phyloP scores from a whole-genome alignment of 805 yeast species.

The Ogataea pilisensis region DNA sequence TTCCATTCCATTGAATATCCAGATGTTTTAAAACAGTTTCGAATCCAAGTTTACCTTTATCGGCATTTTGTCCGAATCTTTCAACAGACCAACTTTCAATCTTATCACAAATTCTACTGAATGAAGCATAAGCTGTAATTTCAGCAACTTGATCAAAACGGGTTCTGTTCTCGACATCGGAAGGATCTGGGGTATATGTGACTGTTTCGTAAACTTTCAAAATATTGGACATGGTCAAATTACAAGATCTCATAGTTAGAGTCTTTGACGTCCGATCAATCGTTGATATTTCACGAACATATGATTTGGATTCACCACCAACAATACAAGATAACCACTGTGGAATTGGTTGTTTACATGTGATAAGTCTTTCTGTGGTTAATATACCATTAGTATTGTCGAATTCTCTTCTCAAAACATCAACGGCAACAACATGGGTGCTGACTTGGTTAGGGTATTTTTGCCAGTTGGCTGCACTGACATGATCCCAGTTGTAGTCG shows the following conservation, averaged over 20 bases:
- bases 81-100: conserved; percentile 91
- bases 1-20: conserved; percentile 33
- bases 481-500: conserved; percentile 88
- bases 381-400: conserved; percentile 49
- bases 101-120: conserved; percentile 67
- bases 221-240: conserved; percentile 74
- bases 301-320: conserved; percentile 70
- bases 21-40: conserved; percentile 66
- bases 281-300: conserved; percentile 84
- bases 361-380: conserved; percentile 81
- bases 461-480: conserved; percentile 94
- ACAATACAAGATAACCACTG: conserved; percentile 69
- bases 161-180: conserved; percentile 49
- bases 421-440: conserved; percentile 92
- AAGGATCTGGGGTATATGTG: conserved; percentile 66
- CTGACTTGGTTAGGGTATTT: conserved; percentile 95
- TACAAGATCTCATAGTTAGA: conserved; percentile 77
- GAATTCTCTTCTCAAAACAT: conserved; percentile 72
- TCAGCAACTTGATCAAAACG: conserved; percentile 78
- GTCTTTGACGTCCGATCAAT: conserved; percentile 66
- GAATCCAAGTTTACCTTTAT: conserved; percentile 76
- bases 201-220: conserved; percentile 85
- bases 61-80: conserved; percentile 84
- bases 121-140: conserved; percentile 77
- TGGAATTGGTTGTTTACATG: conserved; percentile 85